A percentile compares a stretch with the other conserved stretches of the same genome.
Conservation (phyloP, 768 basidiomycete genomes). For the Pisolithus microcarpus region DNA sequence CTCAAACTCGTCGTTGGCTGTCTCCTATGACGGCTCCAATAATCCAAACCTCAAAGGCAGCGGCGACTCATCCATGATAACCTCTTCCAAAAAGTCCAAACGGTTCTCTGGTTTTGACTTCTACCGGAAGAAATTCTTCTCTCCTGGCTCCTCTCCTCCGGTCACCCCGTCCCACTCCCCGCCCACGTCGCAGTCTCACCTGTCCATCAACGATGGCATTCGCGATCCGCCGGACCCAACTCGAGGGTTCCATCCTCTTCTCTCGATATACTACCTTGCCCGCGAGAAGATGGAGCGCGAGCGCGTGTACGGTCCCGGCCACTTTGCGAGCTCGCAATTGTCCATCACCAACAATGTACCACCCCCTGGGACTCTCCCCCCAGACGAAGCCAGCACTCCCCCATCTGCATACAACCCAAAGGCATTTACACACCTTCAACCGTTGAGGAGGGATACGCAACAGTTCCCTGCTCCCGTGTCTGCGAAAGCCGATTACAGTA, state of each 20-base stretch:
- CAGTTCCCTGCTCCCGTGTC: constrained; percentile 19
- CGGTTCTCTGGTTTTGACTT: constrained; percentile 97
- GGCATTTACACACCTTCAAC: constrained; percentile 25
- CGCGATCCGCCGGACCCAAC: constrained; percentile 73
- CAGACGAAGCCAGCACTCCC: constrained; percentile 13
- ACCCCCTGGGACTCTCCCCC: constrained; percentile 10
- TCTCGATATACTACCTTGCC: constrained; percentile 95
- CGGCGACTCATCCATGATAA: constrained; percentile 29
- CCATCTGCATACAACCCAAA: constrained; percentile 18
- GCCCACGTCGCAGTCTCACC: constrained; percentile 50
- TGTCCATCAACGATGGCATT: constrained; percentile 41
- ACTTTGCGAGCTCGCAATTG: constrained; percentile 89
- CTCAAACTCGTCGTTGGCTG: constrained; percentile 63
- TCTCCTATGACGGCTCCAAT: constrained; percentile 49
- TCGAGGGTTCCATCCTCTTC: constrained; percentile 85
- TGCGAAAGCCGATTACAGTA: constrained; percentile 65
- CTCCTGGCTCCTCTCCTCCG: constrained; percentile 42
- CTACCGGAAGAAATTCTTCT: constrained; percentile 83
- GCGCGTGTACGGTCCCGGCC: constrained; percentile 85
- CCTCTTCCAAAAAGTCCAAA: constrained; percentile 54
- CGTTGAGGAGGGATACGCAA: constrained; percentile 27
- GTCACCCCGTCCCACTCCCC: constrained; percentile 54
- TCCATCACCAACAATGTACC: constrained; percentile 38
- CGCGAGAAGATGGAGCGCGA: constrained; percentile 95
- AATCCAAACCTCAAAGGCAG: constrained; percentile 33